Conservation (phyloP, 176 grass and related monocot species). For the Eragrostis nindensis region DNA sequence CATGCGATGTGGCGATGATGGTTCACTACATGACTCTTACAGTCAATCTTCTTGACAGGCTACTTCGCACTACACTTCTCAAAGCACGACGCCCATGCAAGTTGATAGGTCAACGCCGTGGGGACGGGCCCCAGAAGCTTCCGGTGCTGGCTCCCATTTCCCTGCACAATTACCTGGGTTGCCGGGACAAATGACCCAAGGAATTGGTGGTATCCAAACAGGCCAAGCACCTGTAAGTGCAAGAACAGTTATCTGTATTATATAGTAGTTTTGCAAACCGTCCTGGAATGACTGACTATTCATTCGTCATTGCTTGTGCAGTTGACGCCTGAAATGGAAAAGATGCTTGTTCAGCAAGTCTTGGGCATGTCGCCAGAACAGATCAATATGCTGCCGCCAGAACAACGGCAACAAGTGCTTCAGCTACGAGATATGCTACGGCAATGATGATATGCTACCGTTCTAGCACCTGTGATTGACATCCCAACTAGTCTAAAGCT, state of each 20-base stretch:
- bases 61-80: conserved; percentile 70
- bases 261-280: too few relatives aligned
- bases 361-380: conserved; percentile 83
- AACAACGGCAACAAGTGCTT: conserved; percentile 95
- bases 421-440: conserved; percentile 92
- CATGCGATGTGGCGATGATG: conserved; percentile 2
- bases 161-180: conserved; percentile 61
- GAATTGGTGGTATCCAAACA: conserved; percentile 51
- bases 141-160: conserved; percentile 49
- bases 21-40: conserved; percentile 23
- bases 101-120: conserved; percentile 72
- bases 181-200: conserved; percentile 64
- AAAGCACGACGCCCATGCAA: conserved; percentile 55
- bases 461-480: neutral
- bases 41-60: conserved; percentile 48
- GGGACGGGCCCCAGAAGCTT: conserved; percentile 58
- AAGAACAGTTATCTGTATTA: neutral
- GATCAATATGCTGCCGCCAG: conserved; percentile 86
- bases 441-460: conserved; percentile 15
- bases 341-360: conserved; percentile 90
- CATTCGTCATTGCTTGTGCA: conserved; percentile 44
- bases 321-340: conserved; percentile 94
- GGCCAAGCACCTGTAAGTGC: conserved; percentile 64
- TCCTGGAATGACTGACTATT: conserved; percentile 22
- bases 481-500: neutral